Evolutionary conservation across 371 early-diverging fungal species (phyloP), one percentile per base, ranked within the genome.

Genomic region (Umbelopsis sp.): DNA sequence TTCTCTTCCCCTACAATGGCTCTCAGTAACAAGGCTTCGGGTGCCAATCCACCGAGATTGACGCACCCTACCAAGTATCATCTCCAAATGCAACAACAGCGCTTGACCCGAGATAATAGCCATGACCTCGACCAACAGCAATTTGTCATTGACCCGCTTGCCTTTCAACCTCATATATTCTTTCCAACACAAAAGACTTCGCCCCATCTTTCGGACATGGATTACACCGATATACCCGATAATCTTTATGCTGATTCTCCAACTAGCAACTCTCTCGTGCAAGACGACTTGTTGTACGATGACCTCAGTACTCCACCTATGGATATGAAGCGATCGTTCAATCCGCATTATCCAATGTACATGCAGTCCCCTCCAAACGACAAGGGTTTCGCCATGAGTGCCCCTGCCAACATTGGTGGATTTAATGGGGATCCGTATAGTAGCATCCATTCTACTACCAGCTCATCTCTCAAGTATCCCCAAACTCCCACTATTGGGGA

Each of bases 351-450:
- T 16, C 57, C 57, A 57, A 57, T 57, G 57, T 57, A 57, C n/a
- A 57, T 57, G 35, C 57, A 57, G n/a, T 57, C 57, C 16, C 57
- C 57, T 32, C 57, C 57, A 32, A 57, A 16, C 37, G 57, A 57
- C 57, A 57, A 57, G 35, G 57, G 57, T 12, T 69, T 76, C 22
- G 76, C 80, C 48, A 78, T 78, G 77, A 76, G 77, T 63, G 81
- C 81, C 37, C 81, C 81, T 35, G 77, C 81, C 29, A 76, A 78
- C 48, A 73, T 76, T 46, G 72, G 69, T 65, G 73, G 69, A 11
- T 74, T 69, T 63, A 4, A 16, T 14, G 41, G 35, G 20, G 38
- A 67, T 65, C 68, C 44, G 22, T 65, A 51, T n/a, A 51, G 22
- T n/a, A 51, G 48, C 18, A 50, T 65, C 32, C 65, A 46, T 48